A percentile compares a stretch with the other conserved stretches of the same genome.
These are phyloP conservation scores for Oropetium thomaeum DNA, from an alignment of 176 grass and related monocot species.

Conservation along the genomic window DNA sequence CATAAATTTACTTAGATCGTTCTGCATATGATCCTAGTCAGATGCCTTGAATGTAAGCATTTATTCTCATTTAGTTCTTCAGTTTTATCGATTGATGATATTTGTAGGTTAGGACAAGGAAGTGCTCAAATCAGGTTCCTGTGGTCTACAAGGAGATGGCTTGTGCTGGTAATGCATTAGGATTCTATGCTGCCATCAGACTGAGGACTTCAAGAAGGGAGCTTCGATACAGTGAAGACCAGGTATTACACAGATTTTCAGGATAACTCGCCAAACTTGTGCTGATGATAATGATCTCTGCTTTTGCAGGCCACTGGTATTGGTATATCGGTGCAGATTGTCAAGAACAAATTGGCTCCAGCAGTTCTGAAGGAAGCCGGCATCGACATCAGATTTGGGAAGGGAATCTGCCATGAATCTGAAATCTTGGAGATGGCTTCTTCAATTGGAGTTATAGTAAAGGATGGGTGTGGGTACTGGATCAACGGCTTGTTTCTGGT, in stretches of 20 bases:
- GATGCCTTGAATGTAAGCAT: not conserved
- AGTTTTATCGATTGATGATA: constrained; percentile 17
- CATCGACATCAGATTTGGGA: constrained; percentile 76
- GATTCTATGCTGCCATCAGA: constrained; percentile 89
- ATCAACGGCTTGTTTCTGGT: constrained; percentile 55
- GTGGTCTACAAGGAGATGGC: constrained; percentile 56
- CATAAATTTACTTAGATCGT: not conserved
- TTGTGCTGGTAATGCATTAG: constrained; percentile 81
- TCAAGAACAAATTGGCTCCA: constrained; percentile 89
- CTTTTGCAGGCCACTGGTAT: constrained; percentile 69
- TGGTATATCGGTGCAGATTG: constrained; percentile 64
- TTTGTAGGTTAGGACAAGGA: constrained; percentile 69
- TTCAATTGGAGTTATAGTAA: constrained; percentile 53
- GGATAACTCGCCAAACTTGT: not conserved
- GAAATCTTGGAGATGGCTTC: constrained; percentile 81
- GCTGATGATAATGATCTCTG: not conserved
- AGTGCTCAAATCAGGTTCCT: constrained; percentile 27
- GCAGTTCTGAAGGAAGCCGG: constrained; percentile 66
- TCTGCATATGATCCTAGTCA: not conserved
- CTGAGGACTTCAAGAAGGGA: constrained; percentile 85
- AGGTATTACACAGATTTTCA: constrained; percentile 37
- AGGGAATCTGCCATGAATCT: constrained; percentile 61
- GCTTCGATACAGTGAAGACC: constrained; percentile 53
- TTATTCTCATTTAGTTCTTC: not conserved
- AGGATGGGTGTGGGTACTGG: constrained; percentile 71